Evolutionary conservation across 1,284 basidiomycete species (phyloP), one percentile per base, ranked within the genome.

Genomic region (Ceraceosorus bombacis): DNA sequence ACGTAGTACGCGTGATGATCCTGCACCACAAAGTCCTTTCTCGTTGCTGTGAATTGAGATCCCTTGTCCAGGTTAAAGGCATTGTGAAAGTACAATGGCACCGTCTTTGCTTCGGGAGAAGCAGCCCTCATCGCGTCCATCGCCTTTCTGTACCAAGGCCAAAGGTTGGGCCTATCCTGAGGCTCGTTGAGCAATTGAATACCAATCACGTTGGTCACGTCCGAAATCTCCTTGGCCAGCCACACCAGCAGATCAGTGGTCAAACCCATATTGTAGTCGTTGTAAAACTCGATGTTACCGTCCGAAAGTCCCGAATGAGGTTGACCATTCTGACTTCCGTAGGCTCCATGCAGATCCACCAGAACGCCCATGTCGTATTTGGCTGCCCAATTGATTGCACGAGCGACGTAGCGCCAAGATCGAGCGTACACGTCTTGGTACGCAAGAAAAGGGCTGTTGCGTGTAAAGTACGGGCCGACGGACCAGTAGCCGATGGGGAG

Each of bases 151-250:
- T 76, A 69, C 73, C 73, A 78, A 27, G 56, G 53, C 74, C 74
- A 74, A 55, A 78, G 68, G 15, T 54, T 61, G 41, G 63, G 57
- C 48, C 70, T 60, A 59, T 76, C 65, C 37, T 67, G 62, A 1
- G 88, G 88, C 71, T 90, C 88, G 71, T 90, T 90, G 59, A 89
- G 76, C 38, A 90, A 78, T 72, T 89, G 81, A 51, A 90, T 85
- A 0, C 74, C 88, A 49, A 88, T 83, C 15, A 89, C 82, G 70
- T 90, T 89, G 57, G 84, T 85, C 15, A 88, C 84, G 57, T 80
- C 76, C 39, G 80, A 81, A 27, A 89, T 78, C 65, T 85, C 79
- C 55, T 83, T 73, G 40, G 81, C 81, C 51, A 90, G 78, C 77
- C 81, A 86, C 8, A 80, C 80, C 48, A 88, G 79, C 13, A 84